These are phyloP conservation scores for Clarireedia homoeocarpa DNA, from an alignment of 2,329 filamentous ascomycete species.

Conservation along the genomic window DNA sequence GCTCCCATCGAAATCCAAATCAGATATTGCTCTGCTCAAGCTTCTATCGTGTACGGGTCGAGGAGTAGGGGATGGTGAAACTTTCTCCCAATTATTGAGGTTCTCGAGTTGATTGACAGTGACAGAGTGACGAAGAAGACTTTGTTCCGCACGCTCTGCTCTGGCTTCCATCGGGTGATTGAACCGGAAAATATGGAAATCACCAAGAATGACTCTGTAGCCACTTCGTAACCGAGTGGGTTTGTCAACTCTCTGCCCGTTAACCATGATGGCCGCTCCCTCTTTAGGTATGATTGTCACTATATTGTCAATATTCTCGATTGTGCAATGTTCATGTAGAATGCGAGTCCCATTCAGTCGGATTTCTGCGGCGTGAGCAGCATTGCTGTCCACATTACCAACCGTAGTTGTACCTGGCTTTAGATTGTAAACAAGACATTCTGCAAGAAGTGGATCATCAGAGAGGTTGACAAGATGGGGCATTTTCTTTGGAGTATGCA, in stretches of 20 bases:
- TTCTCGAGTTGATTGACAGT: slow-evolving; percentile 53
- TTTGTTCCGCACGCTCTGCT: slow-evolving; percentile 83
- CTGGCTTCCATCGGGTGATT: slow-evolving; percentile 95
- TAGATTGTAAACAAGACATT: slow-evolving; percentile 95
- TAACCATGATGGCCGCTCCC: slow-evolving; percentile 97
- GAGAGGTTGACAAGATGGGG: slow-evolving; percentile 96
- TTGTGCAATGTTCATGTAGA: slow-evolving; percentile 82
- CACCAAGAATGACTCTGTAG: slow-evolving; percentile 88
- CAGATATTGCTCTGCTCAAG: slow-evolving; percentile 71
- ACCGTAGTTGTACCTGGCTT: slow-evolving; percentile 93
- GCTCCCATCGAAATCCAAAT: slow-evolving; percentile 57
- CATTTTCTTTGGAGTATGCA: slow-evolving; percentile 98
- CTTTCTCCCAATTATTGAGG: slow-evolving; percentile 46
- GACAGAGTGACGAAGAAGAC: slow-evolving; percentile 75
- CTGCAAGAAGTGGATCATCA: slow-evolving; percentile 85
- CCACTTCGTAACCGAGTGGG: slow-evolving; percentile 82
- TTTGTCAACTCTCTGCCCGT: slow-evolving; percentile 82
- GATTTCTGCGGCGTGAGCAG: slow-evolving; percentile 71
- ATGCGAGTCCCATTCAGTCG: slow-evolving; percentile 91
- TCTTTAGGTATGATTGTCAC: slow-evolving; percentile 88
- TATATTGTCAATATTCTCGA: slow-evolving; percentile 83
- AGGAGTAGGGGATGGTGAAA: slow-evolving; percentile 52
- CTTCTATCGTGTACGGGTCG: slow-evolving; percentile 67
- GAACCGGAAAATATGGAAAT: slow-evolving; percentile 98
- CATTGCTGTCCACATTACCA: slow-evolving; percentile 83